A percentile compares a stretch with the other conserved stretches of the same genome.
Evolutionary conservation across 345 rosid genomes (phyloP).

Genomic region (Pseudoturritis turrita): DNA sequence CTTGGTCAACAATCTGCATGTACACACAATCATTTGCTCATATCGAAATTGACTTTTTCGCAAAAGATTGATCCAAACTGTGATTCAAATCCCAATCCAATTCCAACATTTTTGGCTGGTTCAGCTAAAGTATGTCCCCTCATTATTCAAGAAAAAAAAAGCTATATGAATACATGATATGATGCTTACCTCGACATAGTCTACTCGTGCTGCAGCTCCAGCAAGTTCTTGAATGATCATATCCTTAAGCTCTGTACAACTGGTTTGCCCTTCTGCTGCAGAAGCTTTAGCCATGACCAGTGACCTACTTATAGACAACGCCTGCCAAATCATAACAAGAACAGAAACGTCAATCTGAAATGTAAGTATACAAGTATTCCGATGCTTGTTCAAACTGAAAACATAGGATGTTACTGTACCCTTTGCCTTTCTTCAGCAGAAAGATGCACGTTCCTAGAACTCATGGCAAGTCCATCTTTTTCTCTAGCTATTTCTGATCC

Average conservation of each 20-base stretch:
- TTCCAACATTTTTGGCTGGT: not conserved
- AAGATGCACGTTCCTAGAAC: slow-evolving; percentile 82
- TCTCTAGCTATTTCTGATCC: slow-evolving; percentile 74
- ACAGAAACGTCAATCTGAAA: not conserved
- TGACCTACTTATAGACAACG: slow-evolving; percentile 74
- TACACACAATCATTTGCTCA: not conserved
- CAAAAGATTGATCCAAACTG: not conserved
- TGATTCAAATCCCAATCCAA: not conserved
- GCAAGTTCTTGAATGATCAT: slow-evolving; percentile 41
- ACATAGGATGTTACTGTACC: slow-evolving; percentile 32
- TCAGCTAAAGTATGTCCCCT: not conserved
- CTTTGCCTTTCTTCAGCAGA: slow-evolving; percentile 59
- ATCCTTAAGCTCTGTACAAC: slow-evolving; percentile 44
- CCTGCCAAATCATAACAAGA: slow-evolving; percentile 39
- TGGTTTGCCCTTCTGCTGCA: slow-evolving; percentile 41
- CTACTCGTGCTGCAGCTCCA: slow-evolving; percentile 68
- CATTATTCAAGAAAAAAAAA: not conserved
- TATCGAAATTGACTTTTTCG: not conserved
- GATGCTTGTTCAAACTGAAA: not conserved
- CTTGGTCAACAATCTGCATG: slow-evolving; percentile 64
- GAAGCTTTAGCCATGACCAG: slow-evolving; percentile 49
- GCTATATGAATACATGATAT: not conserved
- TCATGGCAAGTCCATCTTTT: slow-evolving; percentile 76
- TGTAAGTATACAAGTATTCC: not conserved
- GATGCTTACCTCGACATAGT: slow-evolving; percentile 72